Evolutionary conservation across 2,329 filamentous ascomycete species (phyloP), one percentile per base, ranked within the genome.

Genomic region (Ilyonectria mors-panacis): DNA sequence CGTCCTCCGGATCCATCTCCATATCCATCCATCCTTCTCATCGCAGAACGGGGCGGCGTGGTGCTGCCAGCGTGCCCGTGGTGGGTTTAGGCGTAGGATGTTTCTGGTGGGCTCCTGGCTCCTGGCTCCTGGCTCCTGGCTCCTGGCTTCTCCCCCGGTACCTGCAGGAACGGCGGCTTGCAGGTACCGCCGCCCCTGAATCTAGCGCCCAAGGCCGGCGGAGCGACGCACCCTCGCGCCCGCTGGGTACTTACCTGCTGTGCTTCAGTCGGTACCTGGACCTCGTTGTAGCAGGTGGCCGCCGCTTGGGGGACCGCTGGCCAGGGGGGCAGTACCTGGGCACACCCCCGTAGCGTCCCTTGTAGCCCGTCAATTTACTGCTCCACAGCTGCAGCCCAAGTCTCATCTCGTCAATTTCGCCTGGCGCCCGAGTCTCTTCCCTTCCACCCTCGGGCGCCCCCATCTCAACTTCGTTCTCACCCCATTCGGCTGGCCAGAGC

Each of bases 91-190:
- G 26, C 26, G 26, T 26, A 26, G 26, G 26, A 47, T 48, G 56
- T 37, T 50, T 48, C 44, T 59, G 56, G 56, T 26, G 21, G 30
- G 13, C 47, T 17, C 23, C 47, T 50, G 17, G 37, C 13, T 23
- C n/a, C n/a, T 12, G 5, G 42, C n/a, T 45, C 17, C 42, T 21
- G 17, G 19, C 13, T 23, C n/a, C n/a, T 12, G 5, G 42, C n/a
- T 45, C 17, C 42, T 21, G 17, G 19, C n/a, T 13, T 45, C 10
- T 45, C 45, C 65, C 66, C 62, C 48, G 66, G 67, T 72, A 77
- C 76, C 75, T 77, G 76, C 76, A 78, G 76, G 76, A 78, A 77
- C 76, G 73, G 71, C 70, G 69, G 47, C 66, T 66, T 61, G 65
- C 47, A 70, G 65, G 71, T 71, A 72, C 68, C 67, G 39, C 59